Evolutionary conservation across 768 basidiomycete genomes (phyloP).

Genomic region (Boletellus ananiceps): DNA sequence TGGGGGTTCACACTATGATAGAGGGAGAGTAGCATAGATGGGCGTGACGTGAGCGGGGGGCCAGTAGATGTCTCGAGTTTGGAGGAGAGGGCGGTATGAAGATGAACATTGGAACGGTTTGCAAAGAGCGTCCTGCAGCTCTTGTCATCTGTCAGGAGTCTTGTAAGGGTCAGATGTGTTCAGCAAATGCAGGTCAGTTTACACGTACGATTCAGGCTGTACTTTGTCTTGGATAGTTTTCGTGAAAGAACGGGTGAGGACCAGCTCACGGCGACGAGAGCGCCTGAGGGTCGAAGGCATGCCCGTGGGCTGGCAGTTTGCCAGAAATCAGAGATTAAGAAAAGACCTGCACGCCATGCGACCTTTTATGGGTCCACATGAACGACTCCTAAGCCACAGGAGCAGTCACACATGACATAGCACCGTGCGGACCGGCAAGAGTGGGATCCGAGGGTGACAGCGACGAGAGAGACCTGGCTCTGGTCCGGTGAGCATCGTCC

Average conservation of each 20-base stretch:
- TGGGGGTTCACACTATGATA: constrained; percentile 21
- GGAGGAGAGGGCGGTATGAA: constrained; percentile 13
- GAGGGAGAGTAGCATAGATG: constrained; percentile 26
- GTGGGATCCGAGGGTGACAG: constrained; percentile 13
- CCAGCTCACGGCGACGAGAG: constrained; percentile 44
- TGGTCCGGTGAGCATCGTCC: neutral
- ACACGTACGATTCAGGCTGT: constrained; percentile 29
- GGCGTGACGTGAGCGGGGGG: constrained; percentile 20
- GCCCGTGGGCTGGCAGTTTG: constrained; percentile 19
- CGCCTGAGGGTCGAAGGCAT: constrained; percentile 43
- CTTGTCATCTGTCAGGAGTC: constrained; percentile 16
- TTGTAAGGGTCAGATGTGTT: constrained; percentile 10
- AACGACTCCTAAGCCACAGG: constrained; percentile 28
- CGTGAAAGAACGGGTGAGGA: constrained; percentile 48
- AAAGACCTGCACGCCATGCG: constrained; percentile 9
- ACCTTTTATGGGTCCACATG: constrained; percentile 29
- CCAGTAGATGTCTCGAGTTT: constrained; percentile 13
- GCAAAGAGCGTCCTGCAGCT: constrained; percentile 16
- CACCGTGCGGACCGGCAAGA: constrained; percentile 1
- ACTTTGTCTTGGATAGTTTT: constrained; percentile 43
- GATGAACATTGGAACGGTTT: constrained; percentile 20
- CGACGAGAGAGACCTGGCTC: no score
- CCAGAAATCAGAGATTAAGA: constrained; percentile 12
- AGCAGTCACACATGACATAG: constrained; percentile 14
- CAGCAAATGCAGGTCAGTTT: neutral